phyloP scores from a whole-genome alignment of 169 alveolate species.

The Cryptosporidium felis region DNA sequence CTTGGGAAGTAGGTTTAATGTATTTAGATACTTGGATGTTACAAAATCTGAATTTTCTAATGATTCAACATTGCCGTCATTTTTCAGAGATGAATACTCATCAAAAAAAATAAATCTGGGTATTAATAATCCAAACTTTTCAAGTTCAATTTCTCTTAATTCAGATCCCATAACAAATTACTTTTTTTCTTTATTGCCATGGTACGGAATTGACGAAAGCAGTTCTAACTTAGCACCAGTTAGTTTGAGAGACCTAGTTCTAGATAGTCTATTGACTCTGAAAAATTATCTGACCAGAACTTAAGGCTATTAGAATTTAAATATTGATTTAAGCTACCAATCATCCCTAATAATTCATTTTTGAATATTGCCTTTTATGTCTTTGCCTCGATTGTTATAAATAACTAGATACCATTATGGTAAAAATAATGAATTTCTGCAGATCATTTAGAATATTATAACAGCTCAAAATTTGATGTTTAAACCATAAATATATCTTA shows the following conservation, averaged over 20 bases:
- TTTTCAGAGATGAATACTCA: constrained; percentile 18
- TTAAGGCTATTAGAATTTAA: neutral
- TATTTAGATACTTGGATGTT: constrained; percentile 56
- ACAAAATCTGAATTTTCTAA: constrained; percentile 45
- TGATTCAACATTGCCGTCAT: constrained; percentile 19
- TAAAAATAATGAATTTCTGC: no score
- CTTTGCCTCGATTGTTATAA: no score
- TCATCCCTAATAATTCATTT: no score
- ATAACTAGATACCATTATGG: no score
- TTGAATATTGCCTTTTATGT: no score
- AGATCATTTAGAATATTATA: no score
- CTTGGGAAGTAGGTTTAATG: constrained; percentile 34
- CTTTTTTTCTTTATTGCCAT: constrained; percentile 27
- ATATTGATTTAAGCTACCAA: no score
- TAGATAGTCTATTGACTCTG: constrained; percentile 9
- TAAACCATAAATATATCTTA: no score
- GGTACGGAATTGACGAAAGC: neutral
- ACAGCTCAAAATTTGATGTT: no score
- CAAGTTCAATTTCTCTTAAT: neutral
- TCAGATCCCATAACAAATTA: constrained; percentile 48
- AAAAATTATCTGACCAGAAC: constrained; percentile 5
- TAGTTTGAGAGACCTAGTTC: constrained; percentile 1
- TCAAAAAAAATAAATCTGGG: neutral
- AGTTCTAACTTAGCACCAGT: neutral
- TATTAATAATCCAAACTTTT: no score